These are phyloP conservation scores for Fomes fomentarius DNA, from an alignment of 1,284 basidiomycete species.

Conservation along the genomic window DNA sequence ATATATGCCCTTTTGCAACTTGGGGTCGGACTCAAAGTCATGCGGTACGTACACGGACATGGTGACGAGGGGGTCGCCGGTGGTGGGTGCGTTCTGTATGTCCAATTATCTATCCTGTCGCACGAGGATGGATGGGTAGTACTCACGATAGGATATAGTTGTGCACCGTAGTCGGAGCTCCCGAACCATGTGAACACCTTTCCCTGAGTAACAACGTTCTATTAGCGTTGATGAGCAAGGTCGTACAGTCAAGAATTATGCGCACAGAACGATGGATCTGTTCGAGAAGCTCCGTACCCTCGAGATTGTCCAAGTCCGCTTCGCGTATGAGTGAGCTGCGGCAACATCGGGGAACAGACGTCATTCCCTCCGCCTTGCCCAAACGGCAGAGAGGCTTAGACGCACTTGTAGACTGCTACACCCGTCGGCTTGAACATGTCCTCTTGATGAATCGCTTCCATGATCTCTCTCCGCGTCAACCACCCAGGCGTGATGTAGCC, in stretches of 20 bases:
- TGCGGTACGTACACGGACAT: constrained; percentile 10
- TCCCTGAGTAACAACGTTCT: constrained; percentile 1
- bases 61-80: constrained; percentile 6
- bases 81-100: constrained; percentile 6
- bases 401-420: constrained; percentile 27
- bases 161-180: constrained; percentile 16
- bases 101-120: background rate
- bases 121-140: background rate
- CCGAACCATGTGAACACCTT: constrained; percentile 24
- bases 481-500: constrained; percentile 21
- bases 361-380: too few species aligned
- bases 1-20: background rate
- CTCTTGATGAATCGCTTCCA: constrained; percentile 20
- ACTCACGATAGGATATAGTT: constrained; percentile 25
- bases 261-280: constrained; percentile 14
- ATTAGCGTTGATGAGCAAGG: background rate
- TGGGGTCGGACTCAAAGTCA: background rate
- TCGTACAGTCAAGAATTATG: too few species aligned
- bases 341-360: too few species aligned
- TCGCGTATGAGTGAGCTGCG: constrained; percentile 22
- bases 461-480: constrained; percentile 27
- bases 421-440: constrained; percentile 8
- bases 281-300: constrained; percentile 20
- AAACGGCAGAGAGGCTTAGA: too few species aligned
- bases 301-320: constrained; percentile 8